Evolutionary conservation across 164 flowering plant genomes (phyloP).

Genomic region (Protea cynaroides): DNA sequence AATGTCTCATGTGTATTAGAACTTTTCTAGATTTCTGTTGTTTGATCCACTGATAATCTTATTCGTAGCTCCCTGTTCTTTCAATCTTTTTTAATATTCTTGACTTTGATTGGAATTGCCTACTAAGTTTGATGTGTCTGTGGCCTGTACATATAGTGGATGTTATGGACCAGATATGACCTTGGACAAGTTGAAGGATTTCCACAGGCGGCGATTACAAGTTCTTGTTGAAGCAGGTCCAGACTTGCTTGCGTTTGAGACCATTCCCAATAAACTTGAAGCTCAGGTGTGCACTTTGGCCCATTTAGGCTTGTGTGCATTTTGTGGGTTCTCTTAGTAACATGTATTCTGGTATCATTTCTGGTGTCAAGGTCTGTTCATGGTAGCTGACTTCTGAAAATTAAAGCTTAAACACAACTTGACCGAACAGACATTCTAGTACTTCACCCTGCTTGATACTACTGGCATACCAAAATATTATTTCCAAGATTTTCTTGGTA

Average conservation of each 20-base stretch:
- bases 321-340: neutral
- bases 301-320: neutral
- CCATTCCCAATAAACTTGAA: constrained; percentile 93
- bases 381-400: no score
- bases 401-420: no score
- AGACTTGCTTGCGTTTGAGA: constrained; percentile 86
- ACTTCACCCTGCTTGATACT: no score
- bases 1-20: neutral
- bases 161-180: constrained; percentile 53
- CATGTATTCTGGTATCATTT: neutral
- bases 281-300: constrained; percentile 55
- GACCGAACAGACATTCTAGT: no score
- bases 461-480: no score
- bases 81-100: neutral
- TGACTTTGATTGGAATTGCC: neutral
- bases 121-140: constrained; percentile 4
- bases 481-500: no score
- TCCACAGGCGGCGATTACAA: constrained; percentile 75
- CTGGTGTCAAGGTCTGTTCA: neutral
- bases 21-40: neutral
- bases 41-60: neutral
- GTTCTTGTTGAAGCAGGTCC: constrained; percentile 75
- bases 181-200: constrained; percentile 75
- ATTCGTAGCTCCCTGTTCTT: neutral
- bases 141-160: constrained; percentile 43